Conservation (phyloP, 176 grass and related monocot species). For the Triticum urartu region DNA sequence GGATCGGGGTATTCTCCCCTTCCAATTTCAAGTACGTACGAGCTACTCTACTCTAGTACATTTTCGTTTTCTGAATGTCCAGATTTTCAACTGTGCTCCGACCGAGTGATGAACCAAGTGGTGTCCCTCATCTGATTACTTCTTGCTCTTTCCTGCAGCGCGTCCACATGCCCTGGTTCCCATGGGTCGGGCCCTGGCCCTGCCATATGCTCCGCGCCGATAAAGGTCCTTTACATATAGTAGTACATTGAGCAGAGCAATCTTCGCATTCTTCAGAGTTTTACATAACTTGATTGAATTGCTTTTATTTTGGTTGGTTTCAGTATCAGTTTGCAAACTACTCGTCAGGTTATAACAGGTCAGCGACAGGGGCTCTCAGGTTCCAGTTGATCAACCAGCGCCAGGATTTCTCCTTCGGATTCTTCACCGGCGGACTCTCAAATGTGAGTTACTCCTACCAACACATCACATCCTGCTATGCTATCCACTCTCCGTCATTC, state of each 20-base stretch:
- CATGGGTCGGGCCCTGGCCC: slow-evolving; percentile 44
- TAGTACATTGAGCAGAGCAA: neutral
- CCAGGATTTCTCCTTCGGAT: slow-evolving; percentile 72
- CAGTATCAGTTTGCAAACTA: slow-evolving; percentile 83
- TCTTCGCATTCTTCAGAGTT: neutral
- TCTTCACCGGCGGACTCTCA: slow-evolving; percentile 74
- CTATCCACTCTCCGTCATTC: neutral
- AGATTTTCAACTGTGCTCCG: neutral
- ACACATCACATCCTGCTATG: neutral
- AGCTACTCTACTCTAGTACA: neutral
- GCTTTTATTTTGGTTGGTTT: neutral
- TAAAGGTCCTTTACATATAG: slow-evolving; percentile 53
- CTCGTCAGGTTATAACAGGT: slow-evolving; percentile 41
- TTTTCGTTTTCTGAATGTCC: neutral
- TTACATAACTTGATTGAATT: neutral
- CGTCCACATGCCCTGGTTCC: slow-evolving; percentile 55
- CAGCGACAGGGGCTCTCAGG: slow-evolving; percentile 47
- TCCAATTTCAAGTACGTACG: slow-evolving; percentile 70
- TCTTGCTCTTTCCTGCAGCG: slow-evolving; percentile 32
- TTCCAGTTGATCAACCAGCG: slow-evolving; percentile 86
- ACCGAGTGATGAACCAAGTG: neutral
- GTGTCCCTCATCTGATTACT: neutral
- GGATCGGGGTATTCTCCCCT: slow-evolving; percentile 92
- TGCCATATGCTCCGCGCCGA: slow-evolving; percentile 69
- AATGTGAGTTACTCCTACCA: slow-evolving; percentile 40